These are phyloP conservation scores for Lasiodiplodia sp. DNA, from an alignment of 2,329 filamentous ascomycete genomes.

Conservation along the genomic window DNA sequence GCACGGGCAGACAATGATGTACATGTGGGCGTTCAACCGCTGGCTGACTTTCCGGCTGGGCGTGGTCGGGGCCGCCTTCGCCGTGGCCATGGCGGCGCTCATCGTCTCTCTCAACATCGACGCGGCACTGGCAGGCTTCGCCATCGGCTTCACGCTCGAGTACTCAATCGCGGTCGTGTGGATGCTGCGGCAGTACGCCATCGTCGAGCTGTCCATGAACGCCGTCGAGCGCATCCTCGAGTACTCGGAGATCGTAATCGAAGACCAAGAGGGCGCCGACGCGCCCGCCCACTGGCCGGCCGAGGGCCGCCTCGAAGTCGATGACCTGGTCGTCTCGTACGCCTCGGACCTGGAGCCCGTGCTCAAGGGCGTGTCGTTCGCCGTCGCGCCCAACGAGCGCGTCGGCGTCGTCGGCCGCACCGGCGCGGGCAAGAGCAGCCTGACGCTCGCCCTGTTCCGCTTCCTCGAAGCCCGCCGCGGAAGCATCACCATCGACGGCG, in stretches of 20 bases:
- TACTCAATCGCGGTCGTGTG: slow-evolving; percentile 70
- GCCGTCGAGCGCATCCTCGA: slow-evolving; percentile 78
- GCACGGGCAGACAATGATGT: slow-evolving; percentile 70
- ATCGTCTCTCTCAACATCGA: slow-evolving; percentile 70
- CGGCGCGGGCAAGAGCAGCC: slow-evolving; percentile 77
- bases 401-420: slow-evolving; percentile 72
- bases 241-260: slow-evolving; percentile 69
- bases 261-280: slow-evolving; percentile 59
- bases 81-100: slow-evolving; percentile 68
- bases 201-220: slow-evolving; percentile 77
- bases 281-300: slow-evolving; percentile 78
- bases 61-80: slow-evolving; percentile 72
- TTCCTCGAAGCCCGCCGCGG: slow-evolving; percentile 66
- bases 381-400: slow-evolving; percentile 70
- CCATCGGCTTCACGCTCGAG: slow-evolving; percentile 74
- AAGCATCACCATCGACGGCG: slow-evolving; percentile 71
- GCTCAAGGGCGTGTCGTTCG: slow-evolving; percentile 72
- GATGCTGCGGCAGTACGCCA: slow-evolving; percentile 72
- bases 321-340: slow-evolving; percentile 75
- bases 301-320: slow-evolving; percentile 75
- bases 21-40: slow-evolving; percentile 75
- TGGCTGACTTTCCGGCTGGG: slow-evolving; percentile 80
- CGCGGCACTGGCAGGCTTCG: slow-evolving; percentile 76
- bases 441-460: slow-evolving; percentile 78
- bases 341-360: slow-evolving; percentile 75